phyloP scores from a whole-genome alignment of 2,329 filamentous ascomycete species.

The Fusarium circinatum region DNA sequence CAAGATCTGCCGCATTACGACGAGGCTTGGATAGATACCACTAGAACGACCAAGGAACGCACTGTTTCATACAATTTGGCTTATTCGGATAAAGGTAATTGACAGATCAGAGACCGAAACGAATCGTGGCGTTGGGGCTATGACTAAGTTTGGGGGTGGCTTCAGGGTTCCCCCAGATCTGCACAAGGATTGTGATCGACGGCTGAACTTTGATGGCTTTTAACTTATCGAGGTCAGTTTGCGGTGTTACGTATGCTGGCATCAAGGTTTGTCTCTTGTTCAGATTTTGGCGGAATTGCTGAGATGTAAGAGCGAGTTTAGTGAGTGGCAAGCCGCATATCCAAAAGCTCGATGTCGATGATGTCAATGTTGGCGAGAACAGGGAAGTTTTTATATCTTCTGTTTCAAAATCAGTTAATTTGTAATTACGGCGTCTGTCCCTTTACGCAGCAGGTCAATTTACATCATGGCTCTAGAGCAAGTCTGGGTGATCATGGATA shows the following conservation, averaged over 20 bases:
- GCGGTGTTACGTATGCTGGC: fast-evolving
- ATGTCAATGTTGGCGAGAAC: fast-evolving
- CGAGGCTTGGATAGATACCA: background rate
- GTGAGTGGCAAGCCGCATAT: too few species aligned
- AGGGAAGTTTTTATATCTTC: too few species aligned
- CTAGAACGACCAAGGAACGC: background rate
- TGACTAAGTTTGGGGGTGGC: background rate
- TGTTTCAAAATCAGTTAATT: too few species aligned
- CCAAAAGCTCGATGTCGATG: too few species aligned
- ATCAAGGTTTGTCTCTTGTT: too few species aligned
- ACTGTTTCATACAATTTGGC: too few species aligned
- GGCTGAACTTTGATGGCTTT: background rate
- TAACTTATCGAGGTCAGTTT: fast-evolving
- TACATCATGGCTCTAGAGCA: too few species aligned
- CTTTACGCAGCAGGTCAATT: too few species aligned
- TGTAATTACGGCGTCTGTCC: too few species aligned
- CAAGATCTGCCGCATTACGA: background rate
- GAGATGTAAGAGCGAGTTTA: too few species aligned
- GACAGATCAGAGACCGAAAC: background rate
- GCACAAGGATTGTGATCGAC: background rate
- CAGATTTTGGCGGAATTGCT: too few species aligned
- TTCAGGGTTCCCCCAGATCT: background rate
- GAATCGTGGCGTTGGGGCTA: background rate
- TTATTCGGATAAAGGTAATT: background rate
- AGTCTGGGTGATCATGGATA: background rate